A percentile compares a stretch with the other conserved stretches of the same genome.
Conservation (phyloP, 805 yeast species). For the Yamadazyma insecticola region DNA sequence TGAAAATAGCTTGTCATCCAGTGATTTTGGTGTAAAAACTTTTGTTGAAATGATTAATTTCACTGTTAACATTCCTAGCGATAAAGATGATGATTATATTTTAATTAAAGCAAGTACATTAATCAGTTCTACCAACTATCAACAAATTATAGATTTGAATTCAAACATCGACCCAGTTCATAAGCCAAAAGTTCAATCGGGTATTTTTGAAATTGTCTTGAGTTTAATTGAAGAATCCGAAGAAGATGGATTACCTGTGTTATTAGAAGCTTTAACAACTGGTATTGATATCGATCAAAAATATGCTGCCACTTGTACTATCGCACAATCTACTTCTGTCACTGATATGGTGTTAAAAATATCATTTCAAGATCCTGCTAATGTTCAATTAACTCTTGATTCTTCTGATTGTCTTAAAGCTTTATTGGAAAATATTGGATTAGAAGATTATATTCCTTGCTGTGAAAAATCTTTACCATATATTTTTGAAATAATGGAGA, state of each 20-base stretch:
- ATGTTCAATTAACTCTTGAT: conserved; percentile 63
- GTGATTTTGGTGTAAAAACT: conserved; percentile 23
- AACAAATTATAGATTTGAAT: conserved; percentile 21
- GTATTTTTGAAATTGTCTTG: conserved; percentile 34
- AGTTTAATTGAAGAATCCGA: conserved; percentile 56
- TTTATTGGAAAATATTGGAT: conserved; percentile 46
- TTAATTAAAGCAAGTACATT: conserved; percentile 31
- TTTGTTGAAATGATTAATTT: conserved; percentile 23
- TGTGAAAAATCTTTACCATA: conserved; percentile 53
- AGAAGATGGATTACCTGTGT: conserved; percentile 73
- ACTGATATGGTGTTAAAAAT: conserved; percentile 57
- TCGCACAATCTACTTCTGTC: conserved; percentile 24
- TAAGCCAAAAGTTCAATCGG: conserved; percentile 22
- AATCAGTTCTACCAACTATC: conserved; percentile 51
- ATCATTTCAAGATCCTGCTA: conserved; percentile 70
- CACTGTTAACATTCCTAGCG: conserved; percentile 11
- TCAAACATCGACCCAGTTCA: conserved; percentile 5
- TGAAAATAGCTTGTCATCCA: conserved; percentile 22
- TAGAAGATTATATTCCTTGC: conserved; percentile 40
- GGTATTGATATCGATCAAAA: conserved; percentile 40
- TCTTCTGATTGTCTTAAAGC: conserved; percentile 65
- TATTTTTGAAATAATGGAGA: conserved; percentile 33
- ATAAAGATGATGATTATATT: conserved; percentile 5
- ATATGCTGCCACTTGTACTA: conserved; percentile 17
- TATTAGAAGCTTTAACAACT: conserved; percentile 65